Evolutionary conservation across 2,329 filamentous ascomycete species (phyloP), one percentile per base, ranked within the genome.

Genomic region (Colletotrichum sp.): DNA sequence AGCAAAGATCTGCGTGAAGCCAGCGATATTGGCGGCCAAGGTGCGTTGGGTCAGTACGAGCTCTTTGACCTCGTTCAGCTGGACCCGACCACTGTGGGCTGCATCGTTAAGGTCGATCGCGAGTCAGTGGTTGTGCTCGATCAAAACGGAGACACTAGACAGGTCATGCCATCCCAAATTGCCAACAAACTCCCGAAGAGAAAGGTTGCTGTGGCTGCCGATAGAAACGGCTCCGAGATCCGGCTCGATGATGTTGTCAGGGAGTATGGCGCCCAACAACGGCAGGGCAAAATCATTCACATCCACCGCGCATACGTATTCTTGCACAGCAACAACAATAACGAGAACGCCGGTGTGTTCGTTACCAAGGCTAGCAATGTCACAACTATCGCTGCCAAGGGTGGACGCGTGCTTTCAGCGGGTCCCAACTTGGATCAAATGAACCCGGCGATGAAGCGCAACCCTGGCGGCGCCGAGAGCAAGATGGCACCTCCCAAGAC

Each of bases 1-100:
- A 98, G 96, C 87, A 98, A 98, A 84, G 97, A 99, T 86, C 87
- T 99, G 76, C 92, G 98, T 79, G 95, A 98, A 84, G 97, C 97
- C 32, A 95, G 95, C 71, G 97, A 99, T 82, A 95, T 96, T 79
- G 96, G 96, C 77, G 96, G 95, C 18, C 93, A 96, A 81, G 94
- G 95, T 32, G 92, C 93, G 36, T 87, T 96, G n/a, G 95, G 95
- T 13, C 95, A 98, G 84, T 99, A 94, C 84, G 94, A 96, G 79
- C 92, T 99, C 39, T 95, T 98, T 80, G 97, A 99, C 83, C 90
- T 99, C 30, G 95, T 99, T 16, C 96, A 99, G 85, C 91, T 99
- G 77, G 96, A 99, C 84, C 92, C 95, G 55, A 93, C 96, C 5
- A 99, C 96, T 0, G 96, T 99, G 28, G 97, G 94, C 74, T 98